Percentiles rank a stretch among this genome's conserved stretches.
These are phyloP conservation scores for Diutina ranongensis DNA, from an alignment of 1,139 yeast species.

Conservation along the genomic window DNA sequence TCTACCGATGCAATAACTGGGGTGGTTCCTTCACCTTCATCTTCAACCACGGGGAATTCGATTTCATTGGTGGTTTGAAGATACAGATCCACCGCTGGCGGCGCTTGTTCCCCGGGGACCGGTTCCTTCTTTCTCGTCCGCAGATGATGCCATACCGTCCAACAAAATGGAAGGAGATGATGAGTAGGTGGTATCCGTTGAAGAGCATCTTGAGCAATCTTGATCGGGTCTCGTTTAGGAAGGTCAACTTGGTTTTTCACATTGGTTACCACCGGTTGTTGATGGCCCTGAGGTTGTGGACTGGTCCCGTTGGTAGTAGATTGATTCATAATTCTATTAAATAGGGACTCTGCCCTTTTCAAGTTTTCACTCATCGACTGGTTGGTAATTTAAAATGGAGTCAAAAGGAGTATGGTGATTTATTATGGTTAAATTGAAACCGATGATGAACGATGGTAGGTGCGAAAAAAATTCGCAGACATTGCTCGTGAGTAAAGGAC, in stretches of 20 bases:
- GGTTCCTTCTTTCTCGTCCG: conserved; percentile 17
- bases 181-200: conserved; percentile 19
- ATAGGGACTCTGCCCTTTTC: conserved; percentile 38
- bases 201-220: conserved; percentile 24
- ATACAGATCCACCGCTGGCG: conserved; percentile 25
- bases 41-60: conserved; percentile 18
- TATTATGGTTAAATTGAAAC: background rate
- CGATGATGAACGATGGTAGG: background rate
- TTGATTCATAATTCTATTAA: conserved; percentile 38
- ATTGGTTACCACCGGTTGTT: too few species aligned
- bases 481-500: too few species aligned
- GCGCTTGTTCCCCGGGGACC: conserved; percentile 8
- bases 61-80: conserved; percentile 32
- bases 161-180: conserved; percentile 35
- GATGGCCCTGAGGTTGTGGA: too few species aligned
- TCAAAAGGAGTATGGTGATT: too few species aligned
- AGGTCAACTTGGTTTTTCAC: conserved; percentile 12
- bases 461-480: background rate
- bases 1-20: conserved; percentile 40
- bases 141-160: conserved; percentile 40
- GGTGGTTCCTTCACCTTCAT: conserved; percentile 13
- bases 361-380: conserved; percentile 33
- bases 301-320: conserved; percentile 10
- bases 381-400: too few species aligned
- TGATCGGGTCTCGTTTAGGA: conserved; percentile 26